Conservation (phyloP, 2,329 filamentous ascomycete species). For the Lecanosticta acicola region DNA sequence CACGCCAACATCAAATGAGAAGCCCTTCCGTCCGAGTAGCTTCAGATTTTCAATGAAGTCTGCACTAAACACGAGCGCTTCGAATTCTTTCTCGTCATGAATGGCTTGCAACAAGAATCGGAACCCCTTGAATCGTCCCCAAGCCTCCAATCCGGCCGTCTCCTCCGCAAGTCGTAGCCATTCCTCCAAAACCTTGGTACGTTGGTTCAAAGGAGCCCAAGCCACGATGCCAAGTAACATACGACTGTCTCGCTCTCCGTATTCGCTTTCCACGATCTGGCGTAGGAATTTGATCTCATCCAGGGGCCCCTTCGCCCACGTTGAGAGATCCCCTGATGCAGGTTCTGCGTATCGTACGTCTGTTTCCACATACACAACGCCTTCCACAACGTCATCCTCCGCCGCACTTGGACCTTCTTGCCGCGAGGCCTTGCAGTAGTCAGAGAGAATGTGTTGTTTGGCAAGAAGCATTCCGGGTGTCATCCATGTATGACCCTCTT, state of each 20-base stretch:
- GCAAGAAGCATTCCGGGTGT: constrained; percentile 54
- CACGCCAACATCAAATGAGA: constrained; percentile 77
- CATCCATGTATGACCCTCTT: constrained; percentile 65
- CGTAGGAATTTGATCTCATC: constrained; percentile 66
- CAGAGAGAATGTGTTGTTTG: constrained; percentile 52
- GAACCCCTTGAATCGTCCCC: constrained; percentile 68
- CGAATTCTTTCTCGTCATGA: constrained; percentile 33
- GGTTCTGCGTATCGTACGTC: constrained; percentile 52
- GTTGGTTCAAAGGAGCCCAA: constrained; percentile 77
- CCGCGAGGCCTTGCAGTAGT: constrained; percentile 27
- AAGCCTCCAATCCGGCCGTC: constrained; percentile 56
- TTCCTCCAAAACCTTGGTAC: constrained; percentile 52
- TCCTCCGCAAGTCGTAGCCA: constrained; percentile 62
- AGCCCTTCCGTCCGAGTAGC: constrained; percentile 52
- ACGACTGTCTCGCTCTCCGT: constrained; percentile 39
- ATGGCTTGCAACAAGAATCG: constrained; percentile 68
- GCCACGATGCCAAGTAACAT: constrained; percentile 67
- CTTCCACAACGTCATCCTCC: constrained; percentile 37
- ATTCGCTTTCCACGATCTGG: constrained; percentile 57
- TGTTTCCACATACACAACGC: constrained; percentile 78
- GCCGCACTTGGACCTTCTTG: constrained; percentile 36
- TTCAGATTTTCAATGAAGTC: constrained; percentile 48
- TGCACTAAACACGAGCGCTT: constrained; percentile 30
- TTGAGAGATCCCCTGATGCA: constrained; percentile 26
- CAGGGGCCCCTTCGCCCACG: constrained; percentile 63